These are phyloP conservation scores for Plasmodium billcollinsi DNA, from an alignment of 169 alveolate genomes.

Conservation along the genomic window DNA sequence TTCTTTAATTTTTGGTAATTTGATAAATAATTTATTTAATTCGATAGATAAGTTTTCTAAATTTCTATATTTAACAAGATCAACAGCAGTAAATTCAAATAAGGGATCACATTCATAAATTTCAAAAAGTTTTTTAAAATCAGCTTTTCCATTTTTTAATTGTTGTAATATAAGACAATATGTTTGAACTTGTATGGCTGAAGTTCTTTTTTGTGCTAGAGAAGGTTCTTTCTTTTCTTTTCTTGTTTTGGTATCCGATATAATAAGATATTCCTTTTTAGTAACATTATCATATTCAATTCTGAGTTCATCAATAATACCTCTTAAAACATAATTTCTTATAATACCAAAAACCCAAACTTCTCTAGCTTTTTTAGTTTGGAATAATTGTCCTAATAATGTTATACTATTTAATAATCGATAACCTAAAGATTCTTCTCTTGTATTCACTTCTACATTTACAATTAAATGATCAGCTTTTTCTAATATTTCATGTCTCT, in stretches of 20 bases:
- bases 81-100: conserved; percentile 80
- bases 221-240: conserved; percentile 80
- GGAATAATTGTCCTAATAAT: conserved; percentile 80
- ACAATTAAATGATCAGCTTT: conserved; percentile 86
- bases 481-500: conserved; percentile 87
- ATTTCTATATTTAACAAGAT: conserved; percentile 81
- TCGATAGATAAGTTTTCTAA: conserved; percentile 77
- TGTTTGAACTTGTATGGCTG: conserved; percentile 87
- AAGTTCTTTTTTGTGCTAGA: conserved; percentile 82
- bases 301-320: conserved; percentile 86
- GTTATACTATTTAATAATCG: conserved; percentile 82
- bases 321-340: conserved; percentile 83
- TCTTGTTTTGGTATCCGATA: conserved; percentile 88
- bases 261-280: conserved; percentile 78
- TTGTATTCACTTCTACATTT: conserved; percentile 83
- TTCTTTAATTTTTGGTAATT: conserved; percentile 83
- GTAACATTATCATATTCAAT: conserved; percentile 77
- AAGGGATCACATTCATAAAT: conserved; percentile 82
- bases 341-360: conserved; percentile 85
- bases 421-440: conserved; percentile 86
- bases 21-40: conserved; percentile 77
- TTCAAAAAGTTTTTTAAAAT: conserved; percentile 78
- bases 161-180: conserved; percentile 83
- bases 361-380: conserved; percentile 85
- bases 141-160: conserved; percentile 77